Evolutionary conservation across 2,329 filamentous ascomycete species (phyloP), one percentile per base, ranked within the genome.

Genomic region (Gnomoniopsis smithogilvyi): DNA sequence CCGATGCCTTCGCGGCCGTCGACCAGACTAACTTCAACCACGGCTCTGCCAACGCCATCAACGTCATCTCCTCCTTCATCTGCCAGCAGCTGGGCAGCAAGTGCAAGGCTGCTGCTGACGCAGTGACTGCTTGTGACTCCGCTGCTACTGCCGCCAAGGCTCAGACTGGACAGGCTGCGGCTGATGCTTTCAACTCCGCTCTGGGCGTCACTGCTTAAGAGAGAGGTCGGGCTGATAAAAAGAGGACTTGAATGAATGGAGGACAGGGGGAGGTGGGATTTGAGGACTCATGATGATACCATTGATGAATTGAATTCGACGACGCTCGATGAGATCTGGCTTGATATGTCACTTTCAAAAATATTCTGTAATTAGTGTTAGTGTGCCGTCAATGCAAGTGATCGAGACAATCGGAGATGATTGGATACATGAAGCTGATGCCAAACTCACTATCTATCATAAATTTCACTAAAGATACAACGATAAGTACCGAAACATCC

Each of bases 11-110:
- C 66, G 70, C 72, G 54, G 70, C 74, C 51, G 73, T 67, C 43
- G 71, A 76, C 66, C 56, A 63, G 36, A 69, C 67, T 52, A 73
- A 77, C 67, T 84, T 83, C 72, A 75, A 73, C 68, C 82, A 84
- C 69, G 80, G 80, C 55, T 81, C 78, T 3, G 80, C 80, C 3
- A 67, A 67, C 21, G 67, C 68, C 63, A 70, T 71, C 64, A 63
- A 66, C 54, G 68, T 75, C 64, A 72, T 75, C 62, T 69, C 71
- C 24, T 64, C 69, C 60, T 75, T 76, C 66, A 72, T 73, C 64
- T 76, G 73, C 69, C 56, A 66, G 58, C 69, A 70, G 64, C 72
- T 76, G 26, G 58, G 56, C 48, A 67, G 64, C 69, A 70, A 70
- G 63, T 76, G 73, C 68, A 62, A 68, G 41, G 73, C 73, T 2